phyloP scores from a whole-genome alignment of 768 basidiomycete species.

The Thelephora aurantiotincta region DNA sequence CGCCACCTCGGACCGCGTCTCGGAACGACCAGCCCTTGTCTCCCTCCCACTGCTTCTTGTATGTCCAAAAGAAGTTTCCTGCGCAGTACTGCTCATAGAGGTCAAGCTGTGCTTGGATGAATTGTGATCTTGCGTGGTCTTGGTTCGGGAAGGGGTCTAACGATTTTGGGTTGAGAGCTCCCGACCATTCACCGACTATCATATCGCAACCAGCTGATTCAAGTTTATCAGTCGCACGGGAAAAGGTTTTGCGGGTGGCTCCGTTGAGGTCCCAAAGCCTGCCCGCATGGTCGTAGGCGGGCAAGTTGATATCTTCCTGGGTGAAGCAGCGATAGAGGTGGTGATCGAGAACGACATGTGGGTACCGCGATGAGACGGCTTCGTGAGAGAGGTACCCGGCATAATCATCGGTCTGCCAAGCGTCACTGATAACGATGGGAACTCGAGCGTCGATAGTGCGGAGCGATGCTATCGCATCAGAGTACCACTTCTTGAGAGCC shows the following conservation, averaged over 20 bases:
- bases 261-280: slow-evolving; percentile 29
- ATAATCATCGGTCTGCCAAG: slow-evolving; percentile 60
- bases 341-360: slow-evolving; percentile 55
- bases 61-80: slow-evolving; percentile 82
- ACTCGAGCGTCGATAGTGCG: slow-evolving; percentile 36
- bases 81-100: slow-evolving; percentile 49
- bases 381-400: slow-evolving; percentile 30
- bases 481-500: slow-evolving; percentile 50
- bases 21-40: slow-evolving; percentile 67
- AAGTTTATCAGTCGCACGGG: slow-evolving; percentile 21
- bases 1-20: slow-evolving; percentile 47
- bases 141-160: slow-evolving; percentile 31
- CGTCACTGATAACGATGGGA: slow-evolving; percentile 64
- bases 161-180: slow-evolving; percentile 53
- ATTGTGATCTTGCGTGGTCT: slow-evolving; percentile 29
- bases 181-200: slow-evolving; percentile 72
- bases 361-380: slow-evolving; percentile 9
- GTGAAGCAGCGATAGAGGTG: slow-evolving; percentile 81
- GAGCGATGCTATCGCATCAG: slow-evolving; percentile 35
- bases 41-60: slow-evolving; percentile 49
- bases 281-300: slow-evolving; percentile 39
- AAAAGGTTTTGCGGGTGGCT: slow-evolving; percentile 23
- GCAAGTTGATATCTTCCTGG: slow-evolving; percentile 33
- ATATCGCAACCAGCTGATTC: slow-evolving; percentile 33
- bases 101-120: slow-evolving; percentile 47